Percentiles rank a stretch among this genome's conserved stretches.
phyloP scores from a whole-genome alignment of 148 eudicot genomes.

The Amaranthus cruentus region DNA sequence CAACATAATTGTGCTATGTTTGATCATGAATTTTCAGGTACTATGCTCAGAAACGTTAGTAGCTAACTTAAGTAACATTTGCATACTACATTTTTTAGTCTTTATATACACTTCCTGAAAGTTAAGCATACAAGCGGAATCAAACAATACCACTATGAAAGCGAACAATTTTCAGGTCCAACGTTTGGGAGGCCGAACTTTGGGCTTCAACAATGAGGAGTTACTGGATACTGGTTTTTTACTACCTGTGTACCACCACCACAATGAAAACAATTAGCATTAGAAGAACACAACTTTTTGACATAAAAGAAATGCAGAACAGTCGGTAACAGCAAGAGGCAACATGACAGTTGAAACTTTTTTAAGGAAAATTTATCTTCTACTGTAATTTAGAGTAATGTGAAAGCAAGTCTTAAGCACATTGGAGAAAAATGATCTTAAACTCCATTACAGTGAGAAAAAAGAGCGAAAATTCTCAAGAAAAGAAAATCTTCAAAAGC shows the following conservation, averaged over 20 bases:
- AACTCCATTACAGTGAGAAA: no score
- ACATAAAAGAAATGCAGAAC: background rate
- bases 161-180: slow-evolving; percentile 23
- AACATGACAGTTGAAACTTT: background rate
- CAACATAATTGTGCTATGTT: no score
- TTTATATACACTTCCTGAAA: no score
- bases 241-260: slow-evolving; percentile 21
- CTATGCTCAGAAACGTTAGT: no score
- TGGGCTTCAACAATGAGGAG: slow-evolving; percentile 34
- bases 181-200: slow-evolving; percentile 32
- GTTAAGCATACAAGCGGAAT: no score
- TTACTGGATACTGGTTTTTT: slow-evolving; percentile 22
- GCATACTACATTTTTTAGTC: no score
- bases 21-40: no score
- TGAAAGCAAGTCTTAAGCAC: background rate
- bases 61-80: no score
- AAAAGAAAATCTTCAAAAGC: background rate
- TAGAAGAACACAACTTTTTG: background rate
- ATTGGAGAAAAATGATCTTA: background rate
- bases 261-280: background rate
- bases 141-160: no score
- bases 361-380: background rate
- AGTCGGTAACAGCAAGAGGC: background rate
- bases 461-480: background rate
- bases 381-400: no score